These are phyloP conservation scores for Jackrogersella multiformis DNA, from an alignment of 495 filamentous ascomycete genomes.

Conservation along the genomic window DNA sequence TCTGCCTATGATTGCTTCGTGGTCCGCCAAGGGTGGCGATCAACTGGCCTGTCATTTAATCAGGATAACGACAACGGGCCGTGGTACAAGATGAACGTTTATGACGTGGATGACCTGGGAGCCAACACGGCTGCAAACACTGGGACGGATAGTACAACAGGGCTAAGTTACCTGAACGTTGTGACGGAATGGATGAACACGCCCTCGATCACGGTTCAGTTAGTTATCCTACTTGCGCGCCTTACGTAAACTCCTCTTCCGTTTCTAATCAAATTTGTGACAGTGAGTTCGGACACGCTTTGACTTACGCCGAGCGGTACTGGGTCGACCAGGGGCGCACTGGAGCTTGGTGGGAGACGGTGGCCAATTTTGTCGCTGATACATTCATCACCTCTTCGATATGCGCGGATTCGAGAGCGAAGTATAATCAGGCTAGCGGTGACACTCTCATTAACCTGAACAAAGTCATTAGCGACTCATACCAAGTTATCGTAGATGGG, in stretches of 20 bases:
- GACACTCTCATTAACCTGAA: constrained; percentile 53
- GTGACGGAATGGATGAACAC: constrained; percentile 51
- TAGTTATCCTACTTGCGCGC: neutral
- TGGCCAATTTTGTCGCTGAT: constrained; percentile 58
- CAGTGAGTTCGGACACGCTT: constrained; percentile 55
- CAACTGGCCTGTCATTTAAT: constrained; percentile 52
- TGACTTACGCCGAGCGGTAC: constrained; percentile 52
- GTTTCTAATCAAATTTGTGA: neutral
- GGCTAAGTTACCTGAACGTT: constrained; percentile 54
- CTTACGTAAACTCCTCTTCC: neutral
- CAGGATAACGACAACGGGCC: constrained; percentile 48
- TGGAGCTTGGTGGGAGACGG: constrained; percentile 59
- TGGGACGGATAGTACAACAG: constrained; percentile 45
- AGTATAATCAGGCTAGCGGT: constrained; percentile 46
- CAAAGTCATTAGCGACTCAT: constrained; percentile 54
- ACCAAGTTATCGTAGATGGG: constrained; percentile 57
- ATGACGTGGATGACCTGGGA: constrained; percentile 48
- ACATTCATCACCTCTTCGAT: constrained; percentile 52
- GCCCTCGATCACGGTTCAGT: constrained; percentile 52
- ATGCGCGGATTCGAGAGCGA: constrained; percentile 45
- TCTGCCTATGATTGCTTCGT: constrained; percentile 58
- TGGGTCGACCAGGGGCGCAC: constrained; percentile 57
- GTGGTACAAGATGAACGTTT: constrained; percentile 58
- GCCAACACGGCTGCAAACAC: constrained; percentile 55
- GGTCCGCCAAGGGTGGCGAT: constrained; percentile 52